Percentiles rank a stretch among this genome's conserved stretches.
Evolutionary conservation across 192 early-diverging fungal species (phyloP).

Genomic region (Kickxella alabastrina): DNA sequence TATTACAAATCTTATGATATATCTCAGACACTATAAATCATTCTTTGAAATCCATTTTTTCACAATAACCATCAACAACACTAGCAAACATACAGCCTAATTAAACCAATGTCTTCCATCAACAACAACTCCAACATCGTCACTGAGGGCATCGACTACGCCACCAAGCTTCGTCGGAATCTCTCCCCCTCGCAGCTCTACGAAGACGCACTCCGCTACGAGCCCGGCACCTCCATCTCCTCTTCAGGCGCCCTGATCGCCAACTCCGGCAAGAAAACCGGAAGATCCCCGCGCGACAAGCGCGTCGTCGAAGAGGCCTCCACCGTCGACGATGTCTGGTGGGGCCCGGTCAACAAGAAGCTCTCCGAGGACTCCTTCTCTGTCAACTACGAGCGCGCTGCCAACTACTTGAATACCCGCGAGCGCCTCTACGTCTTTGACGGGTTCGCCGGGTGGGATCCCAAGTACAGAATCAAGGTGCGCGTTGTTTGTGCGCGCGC

Average conservation of each 20-base stretch:
- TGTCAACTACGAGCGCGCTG: constrained; percentile 92
- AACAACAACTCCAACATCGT: constrained; percentile 7
- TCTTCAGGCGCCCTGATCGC: constrained; percentile 88
- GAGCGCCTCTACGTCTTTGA: constrained; percentile 92
- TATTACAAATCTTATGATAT: background rate
- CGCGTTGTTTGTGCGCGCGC: constrained; percentile 91
- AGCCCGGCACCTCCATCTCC: constrained; percentile 80
- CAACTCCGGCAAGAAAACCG: constrained; percentile 87
- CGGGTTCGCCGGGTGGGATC: constrained; percentile 97
- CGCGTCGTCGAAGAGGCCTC: constrained; percentile 90
- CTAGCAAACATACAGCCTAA: background rate
- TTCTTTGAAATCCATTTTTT: background rate
- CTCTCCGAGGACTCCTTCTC: constrained; percentile 78
- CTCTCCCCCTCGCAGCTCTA: constrained; percentile 83
- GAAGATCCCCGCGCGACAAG: constrained; percentile 94
- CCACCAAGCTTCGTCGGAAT: constrained; percentile 74
- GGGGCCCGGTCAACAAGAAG: constrained; percentile 97
- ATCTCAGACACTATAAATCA: background rate
- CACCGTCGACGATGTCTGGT: constrained; percentile 91
- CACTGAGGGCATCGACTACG: constrained; percentile 47
- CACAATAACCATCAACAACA: background rate
- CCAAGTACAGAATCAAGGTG: constrained; percentile 96
- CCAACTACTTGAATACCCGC: constrained; percentile 96
- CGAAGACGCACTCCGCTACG: constrained; percentile 87
- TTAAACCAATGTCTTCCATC: constrained; percentile 31